Base-by-base conservation (phyloP, 345 rosid species). In the Arabidopsis thaliana region DNA sequence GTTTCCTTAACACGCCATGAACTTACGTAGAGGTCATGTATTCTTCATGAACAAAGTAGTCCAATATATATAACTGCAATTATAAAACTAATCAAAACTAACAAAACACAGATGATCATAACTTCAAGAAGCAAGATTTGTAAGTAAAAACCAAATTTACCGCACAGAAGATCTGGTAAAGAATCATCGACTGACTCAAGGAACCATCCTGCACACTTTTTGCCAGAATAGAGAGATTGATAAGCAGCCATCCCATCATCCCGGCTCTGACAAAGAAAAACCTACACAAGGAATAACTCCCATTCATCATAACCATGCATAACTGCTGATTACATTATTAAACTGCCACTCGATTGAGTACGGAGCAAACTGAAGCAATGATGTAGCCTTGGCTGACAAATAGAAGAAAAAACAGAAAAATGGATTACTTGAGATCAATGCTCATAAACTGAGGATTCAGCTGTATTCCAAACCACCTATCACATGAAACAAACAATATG, bases 161-260 rank as follows among this genome's bases (percentile, higher is more conserved):
- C 87, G 9, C 68, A 70, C 92, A 90, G 71, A 90, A 87, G 32
- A 80, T 57, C 79, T 94, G 97, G 84, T 88, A 91, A 32, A 94
- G 89, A 83, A 91, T 84, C 98, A 88, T 82, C n/a, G 97, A 86
- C 76, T 0, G 81, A 81, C 74, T 85, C 69, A 92, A 81, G 76
- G 67, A 69, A 71, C 41, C 83, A 74, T 84, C 85, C 45, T 82
- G 82, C 65, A 84, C 67, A 83, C 92, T 87, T 87, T 83, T 90
- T 24, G 91, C 86, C 33, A 94, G 81, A 83, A 94, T 77, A 52
- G 98, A 94, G 70, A 89, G 85, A 70, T 94, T 94, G 80, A 94
- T 89, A 59, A 91, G 84, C 52, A 94, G 86, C 97, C 97, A 94
- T 68, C 97, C 97, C 97, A 91, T 89, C 97, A 93, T 93, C 69